Evolutionary conservation across 2,329 filamentous ascomycete species (phyloP), one percentile per base, ranked within the genome.

Genomic region (Bipolaris oryzae): DNA sequence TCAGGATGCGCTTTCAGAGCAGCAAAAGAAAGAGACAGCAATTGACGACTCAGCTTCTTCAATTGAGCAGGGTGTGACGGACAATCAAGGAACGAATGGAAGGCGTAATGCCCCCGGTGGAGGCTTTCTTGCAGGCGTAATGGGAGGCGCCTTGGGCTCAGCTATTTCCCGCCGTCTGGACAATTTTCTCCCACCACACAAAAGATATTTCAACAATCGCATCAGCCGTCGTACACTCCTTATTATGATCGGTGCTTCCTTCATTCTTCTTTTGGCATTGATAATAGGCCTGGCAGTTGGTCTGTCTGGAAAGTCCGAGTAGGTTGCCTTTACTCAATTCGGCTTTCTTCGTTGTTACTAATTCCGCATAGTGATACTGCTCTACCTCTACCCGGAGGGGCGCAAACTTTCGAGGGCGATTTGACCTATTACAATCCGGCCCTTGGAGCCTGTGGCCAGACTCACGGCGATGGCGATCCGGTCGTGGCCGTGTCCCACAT

Each of bases 381-480:
- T 60, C 75, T 85, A 6, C 83, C 83, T 3, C 77, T 85, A 7
- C 84, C 84, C 2, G 77, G 76, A 21, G 80, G 82, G 53, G 78
- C 79, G 10, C 78, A 81, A 1, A 80, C 81, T 0, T 85, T 84
- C 66, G 81, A 77, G 3, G 89, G 88, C 50, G 87, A 90, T 47
- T 73, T 90, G 48, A 91, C 88, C 0, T 93, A 87, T 77, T 93
- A 89, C 73, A 77, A 79, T 16, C 84, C 88, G 0, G 84, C 75
- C 0, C 80, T 91, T 3, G 90, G 90, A 11, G 87, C 89, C 0
- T 94, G 91, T 70, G 90, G 90, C 5, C 74, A 82, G 31, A 80
- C 76, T 1, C 85, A 84, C 50, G 74, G 70, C 1, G 78, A 80
- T 7, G 75, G 72, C 7, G 87, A 92, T 54, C 69, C 82, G 54